These are phyloP conservation scores for Pseudomonodictys pantanalensis DNA, from an alignment of 495 filamentous ascomycete species.

Conservation along the genomic window DNA sequence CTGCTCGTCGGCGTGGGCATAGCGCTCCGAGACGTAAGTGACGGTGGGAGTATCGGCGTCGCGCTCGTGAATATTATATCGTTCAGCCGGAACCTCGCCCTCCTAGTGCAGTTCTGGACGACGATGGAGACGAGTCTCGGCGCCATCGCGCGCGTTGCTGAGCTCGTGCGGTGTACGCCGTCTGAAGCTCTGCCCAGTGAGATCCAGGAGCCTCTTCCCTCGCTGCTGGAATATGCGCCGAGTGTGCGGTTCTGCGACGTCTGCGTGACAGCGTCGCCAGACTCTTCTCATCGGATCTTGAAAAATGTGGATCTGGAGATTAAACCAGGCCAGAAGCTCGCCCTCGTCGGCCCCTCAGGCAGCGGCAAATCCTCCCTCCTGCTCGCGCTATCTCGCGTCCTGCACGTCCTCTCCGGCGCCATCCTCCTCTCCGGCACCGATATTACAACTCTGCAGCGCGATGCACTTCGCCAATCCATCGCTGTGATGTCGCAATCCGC, in stretches of 20 bases:
- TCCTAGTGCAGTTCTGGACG: slow-evolving; percentile 45
- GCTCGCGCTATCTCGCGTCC: background rate
- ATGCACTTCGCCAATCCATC: background rate
- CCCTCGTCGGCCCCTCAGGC: background rate
- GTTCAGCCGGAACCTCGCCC: slow-evolving; percentile 40
- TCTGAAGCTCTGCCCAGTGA: slow-evolving; percentile 16
- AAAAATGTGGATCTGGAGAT: background rate
- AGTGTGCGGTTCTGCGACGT: background rate
- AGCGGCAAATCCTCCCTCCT: background rate
- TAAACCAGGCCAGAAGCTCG: background rate
- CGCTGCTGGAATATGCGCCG: background rate
- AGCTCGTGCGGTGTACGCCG: slow-evolving; percentile 42
- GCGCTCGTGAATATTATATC: slow-evolving; percentile 42
- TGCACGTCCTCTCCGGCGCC: background rate
- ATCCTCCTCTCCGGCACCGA: background rate
- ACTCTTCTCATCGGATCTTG: background rate
- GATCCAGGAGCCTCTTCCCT: background rate
- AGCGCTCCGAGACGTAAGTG: slow-evolving; percentile 16
- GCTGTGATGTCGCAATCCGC: background rate
- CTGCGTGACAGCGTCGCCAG: background rate
- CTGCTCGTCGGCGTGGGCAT: slow-evolving; percentile 37
- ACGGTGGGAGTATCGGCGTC: slow-evolving; percentile 41
- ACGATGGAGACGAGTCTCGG: slow-evolving; percentile 52
- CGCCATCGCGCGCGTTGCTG: slow-evolving; percentile 46
- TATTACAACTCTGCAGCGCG: background rate